phyloP scores from a whole-genome alignment of 257 asterid species.

The Plantago ovata region DNA sequence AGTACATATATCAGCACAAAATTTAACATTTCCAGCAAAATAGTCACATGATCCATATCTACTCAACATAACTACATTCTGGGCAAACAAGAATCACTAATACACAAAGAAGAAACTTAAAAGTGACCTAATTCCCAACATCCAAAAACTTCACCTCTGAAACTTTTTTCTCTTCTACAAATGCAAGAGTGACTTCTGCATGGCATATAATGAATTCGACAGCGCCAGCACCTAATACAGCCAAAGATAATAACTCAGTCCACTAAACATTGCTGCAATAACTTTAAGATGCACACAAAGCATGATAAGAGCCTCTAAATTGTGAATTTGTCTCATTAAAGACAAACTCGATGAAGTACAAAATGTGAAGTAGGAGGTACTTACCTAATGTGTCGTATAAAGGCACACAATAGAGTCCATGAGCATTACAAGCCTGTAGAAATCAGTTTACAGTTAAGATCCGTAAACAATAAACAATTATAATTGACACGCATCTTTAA shows the following conservation, averaged over 20 bases:
- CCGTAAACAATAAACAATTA: constrained; percentile 18
- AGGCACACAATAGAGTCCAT: constrained; percentile 87
- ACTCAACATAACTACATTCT: constrained; percentile 4
- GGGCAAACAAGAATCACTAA: constrained; percentile 8
- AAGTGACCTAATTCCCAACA: not conserved
- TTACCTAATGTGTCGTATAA: constrained; percentile 92
- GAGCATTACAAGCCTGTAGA: constrained; percentile 97
- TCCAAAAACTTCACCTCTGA: constrained; percentile 47
- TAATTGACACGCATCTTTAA: constrained; percentile 9
- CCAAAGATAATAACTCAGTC: constrained; percentile 21
- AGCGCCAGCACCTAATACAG: constrained; percentile 87
- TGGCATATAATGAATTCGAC: constrained; percentile 88
- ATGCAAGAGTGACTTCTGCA: constrained; percentile 85
- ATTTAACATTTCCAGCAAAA: constrained; percentile 13
- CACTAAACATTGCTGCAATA: constrained; percentile 5
- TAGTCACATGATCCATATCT: constrained; percentile 14
- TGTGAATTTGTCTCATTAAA: constrained; percentile 8
- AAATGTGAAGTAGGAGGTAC: constrained; percentile 20
- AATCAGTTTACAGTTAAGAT: constrained; percentile 21
- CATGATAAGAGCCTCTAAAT: constrained; percentile 17
- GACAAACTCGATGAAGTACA: constrained; percentile 4
- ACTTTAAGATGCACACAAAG: constrained; percentile 19
- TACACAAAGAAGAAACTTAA: not conserved
- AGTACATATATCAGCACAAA: constrained; percentile 26
- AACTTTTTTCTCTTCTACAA: constrained; percentile 87